Conservation (phyloP, 495 filamentous ascomycete species). For the Parathielavia hyrcaniae region DNA sequence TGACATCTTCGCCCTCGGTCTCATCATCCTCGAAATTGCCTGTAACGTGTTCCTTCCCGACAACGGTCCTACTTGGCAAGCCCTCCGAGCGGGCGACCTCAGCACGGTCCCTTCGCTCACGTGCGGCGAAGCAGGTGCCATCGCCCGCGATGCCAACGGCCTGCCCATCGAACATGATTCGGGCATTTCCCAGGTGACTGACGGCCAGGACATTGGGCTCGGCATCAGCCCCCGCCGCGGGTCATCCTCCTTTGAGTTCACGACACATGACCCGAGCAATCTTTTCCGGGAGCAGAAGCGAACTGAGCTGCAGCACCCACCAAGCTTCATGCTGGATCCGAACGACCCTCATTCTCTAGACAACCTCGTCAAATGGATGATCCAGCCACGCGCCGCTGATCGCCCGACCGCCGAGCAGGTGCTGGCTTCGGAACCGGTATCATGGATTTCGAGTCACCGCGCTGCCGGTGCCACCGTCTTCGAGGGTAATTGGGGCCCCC, state of each 20-base stretch:
- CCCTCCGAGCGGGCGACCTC: constrained; percentile 78
- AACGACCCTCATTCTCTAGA: constrained; percentile 67
- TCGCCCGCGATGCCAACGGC: constrained; percentile 70
- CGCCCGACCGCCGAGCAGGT: constrained; percentile 72
- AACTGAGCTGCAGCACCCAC: constrained; percentile 69
- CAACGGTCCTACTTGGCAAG: constrained; percentile 84
- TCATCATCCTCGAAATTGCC: constrained; percentile 90
- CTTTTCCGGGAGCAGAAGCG: constrained; percentile 46
- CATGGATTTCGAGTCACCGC: constrained; percentile 68
- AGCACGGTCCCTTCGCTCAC: constrained; percentile 79
- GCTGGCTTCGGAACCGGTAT: constrained; percentile 58
- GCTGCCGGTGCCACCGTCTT: constrained; percentile 83
- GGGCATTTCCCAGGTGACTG: constrained; percentile 31
- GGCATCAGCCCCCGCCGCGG: constrained; percentile 14
- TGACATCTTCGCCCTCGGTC: constrained; percentile 87
- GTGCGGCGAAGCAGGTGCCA: constrained; percentile 61
- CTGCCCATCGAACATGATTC: constrained; percentile 46
- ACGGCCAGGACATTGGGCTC: constrained; percentile 20
- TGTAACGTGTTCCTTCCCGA: constrained; percentile 87
- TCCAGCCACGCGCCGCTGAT: constrained; percentile 62
- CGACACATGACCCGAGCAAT: constrained; percentile 33
- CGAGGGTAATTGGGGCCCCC: constrained; percentile 91
- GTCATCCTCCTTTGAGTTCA: constrained; percentile 27
- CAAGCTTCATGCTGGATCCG: constrained; percentile 76
- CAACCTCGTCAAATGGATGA: constrained; percentile 82